Evolutionary conservation across 495 filamentous ascomycete species (phyloP).

Genomic region (Neurospora tetrasperma): DNA sequence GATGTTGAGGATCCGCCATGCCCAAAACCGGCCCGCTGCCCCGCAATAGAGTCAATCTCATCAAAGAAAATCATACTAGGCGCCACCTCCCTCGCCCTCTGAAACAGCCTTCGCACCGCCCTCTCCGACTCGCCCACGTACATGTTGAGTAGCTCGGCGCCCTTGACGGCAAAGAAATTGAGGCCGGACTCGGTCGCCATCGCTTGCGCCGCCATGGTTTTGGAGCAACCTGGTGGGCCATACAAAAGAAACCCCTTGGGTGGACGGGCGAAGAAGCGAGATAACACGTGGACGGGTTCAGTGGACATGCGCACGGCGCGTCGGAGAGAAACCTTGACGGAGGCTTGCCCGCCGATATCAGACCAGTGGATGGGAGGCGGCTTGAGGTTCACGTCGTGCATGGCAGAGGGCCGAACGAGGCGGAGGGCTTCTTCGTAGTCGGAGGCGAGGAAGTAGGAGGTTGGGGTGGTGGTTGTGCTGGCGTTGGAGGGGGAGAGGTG

Average conservation of each 20-base stretch:
- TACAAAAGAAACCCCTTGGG: constrained; percentile 84
- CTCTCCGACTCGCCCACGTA: constrained; percentile 96
- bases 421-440: constrained; percentile 37
- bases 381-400: constrained; percentile 83
- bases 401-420: constrained; percentile 62
- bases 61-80: constrained; percentile 98
- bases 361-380: constrained; percentile 78
- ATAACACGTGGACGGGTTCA: constrained; percentile 47
- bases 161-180: constrained; percentile 94
- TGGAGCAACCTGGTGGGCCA: constrained; percentile 91
- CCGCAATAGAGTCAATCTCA: constrained; percentile 92
- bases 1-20: constrained; percentile 11
- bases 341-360: constrained; percentile 82
- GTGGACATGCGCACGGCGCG: constrained; percentile 24
- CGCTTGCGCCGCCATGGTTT: constrained; percentile 87
- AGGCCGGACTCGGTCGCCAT: constrained; percentile 84
- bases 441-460: constrained; percentile 17
- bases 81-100: constrained; percentile 72
- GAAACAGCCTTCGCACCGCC: constrained; percentile 76
- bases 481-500: background rate
- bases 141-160: constrained; percentile 93
- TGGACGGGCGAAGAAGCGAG: constrained; percentile 36
- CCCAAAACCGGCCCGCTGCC: constrained; percentile 47
- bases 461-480: background rate
- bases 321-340: constrained; percentile 54